These are phyloP conservation scores for Cercospora nicotianae DNA, from an alignment of 2,329 filamentous ascomycete genomes.

Conservation along the genomic window DNA sequence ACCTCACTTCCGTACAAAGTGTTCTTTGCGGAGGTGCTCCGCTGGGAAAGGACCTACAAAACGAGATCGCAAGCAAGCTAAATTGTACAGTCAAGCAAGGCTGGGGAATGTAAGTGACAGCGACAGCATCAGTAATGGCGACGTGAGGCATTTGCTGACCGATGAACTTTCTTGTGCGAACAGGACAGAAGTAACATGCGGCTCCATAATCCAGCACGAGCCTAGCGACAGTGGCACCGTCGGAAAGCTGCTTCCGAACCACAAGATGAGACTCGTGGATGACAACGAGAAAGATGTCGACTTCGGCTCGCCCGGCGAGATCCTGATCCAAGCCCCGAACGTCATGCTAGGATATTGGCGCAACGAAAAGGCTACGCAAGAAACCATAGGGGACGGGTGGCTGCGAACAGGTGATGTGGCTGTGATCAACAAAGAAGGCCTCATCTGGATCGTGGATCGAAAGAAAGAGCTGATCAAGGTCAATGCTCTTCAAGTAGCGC, in stretches of 20 bases:
- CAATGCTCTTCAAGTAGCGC: slow-evolving; percentile 30
- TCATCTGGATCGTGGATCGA: slow-evolving; percentile 41
- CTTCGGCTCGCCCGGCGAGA: slow-evolving; percentile 42
- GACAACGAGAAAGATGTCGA: slow-evolving; percentile 45
- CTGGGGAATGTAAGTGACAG: slow-evolving; percentile 40
- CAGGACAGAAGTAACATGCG: slow-evolving; percentile 42
- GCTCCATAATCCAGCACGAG: slow-evolving; percentile 42
- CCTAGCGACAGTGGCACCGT: slow-evolving; percentile 40
- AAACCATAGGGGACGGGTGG: slow-evolving; percentile 44
- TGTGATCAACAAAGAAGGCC: slow-evolving; percentile 35
- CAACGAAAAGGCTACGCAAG: slow-evolving; percentile 43
- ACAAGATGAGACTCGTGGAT: slow-evolving; percentile 43
- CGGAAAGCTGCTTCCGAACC: slow-evolving; percentile 43
- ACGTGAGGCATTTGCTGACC: not conserved
- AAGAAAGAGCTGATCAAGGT: slow-evolving; percentile 35
- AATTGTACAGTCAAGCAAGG: slow-evolving; percentile 42
- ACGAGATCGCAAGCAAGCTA: slow-evolving; percentile 41
- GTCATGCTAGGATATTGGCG: slow-evolving; percentile 46
- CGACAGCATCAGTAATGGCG: not conserved
- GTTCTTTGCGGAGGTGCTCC: slow-evolving; percentile 47
- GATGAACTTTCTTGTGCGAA: not conserved
- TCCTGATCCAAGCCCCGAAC: slow-evolving; percentile 44
- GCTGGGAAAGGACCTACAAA: slow-evolving; percentile 45
- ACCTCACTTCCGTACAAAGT: slow-evolving; percentile 43
- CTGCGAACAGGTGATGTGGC: slow-evolving; percentile 41